A percentile compares a stretch with the other conserved stretches of the same genome.
Evolutionary conservation across 1,284 basidiomycete species (phyloP).

Genomic region (Anthracocystis panici-leucophaei): DNA sequence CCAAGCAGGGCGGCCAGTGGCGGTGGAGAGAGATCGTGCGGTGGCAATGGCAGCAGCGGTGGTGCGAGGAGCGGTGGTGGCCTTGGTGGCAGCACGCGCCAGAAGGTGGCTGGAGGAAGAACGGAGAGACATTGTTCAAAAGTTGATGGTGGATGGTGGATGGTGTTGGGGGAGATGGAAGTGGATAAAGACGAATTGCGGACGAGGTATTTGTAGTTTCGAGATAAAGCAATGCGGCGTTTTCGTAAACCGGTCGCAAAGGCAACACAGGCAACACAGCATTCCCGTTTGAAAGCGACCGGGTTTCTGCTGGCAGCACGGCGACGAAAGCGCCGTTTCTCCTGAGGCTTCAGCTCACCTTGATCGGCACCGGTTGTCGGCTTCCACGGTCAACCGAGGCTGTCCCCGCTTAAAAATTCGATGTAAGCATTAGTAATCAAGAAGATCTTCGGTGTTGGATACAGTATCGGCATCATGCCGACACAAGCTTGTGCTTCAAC

Average conservation of each 20-base stretch:
- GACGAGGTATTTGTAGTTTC: slow-evolving; percentile 1
- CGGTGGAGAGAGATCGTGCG: slow-evolving; percentile 22
- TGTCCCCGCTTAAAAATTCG: no score
- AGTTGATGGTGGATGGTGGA: neutral
- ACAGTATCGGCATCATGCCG: no score
- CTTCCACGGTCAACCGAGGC: slow-evolving; percentile 26
- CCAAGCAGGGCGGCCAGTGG: slow-evolving; percentile 12
- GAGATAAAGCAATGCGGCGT: neutral
- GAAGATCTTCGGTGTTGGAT: no score
- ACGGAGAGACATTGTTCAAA: slow-evolving; percentile 34
- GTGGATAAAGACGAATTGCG: neutral
- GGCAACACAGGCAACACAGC: no score
- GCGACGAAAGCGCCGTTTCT: neutral
- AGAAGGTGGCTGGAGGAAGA: slow-evolving; percentile 39
- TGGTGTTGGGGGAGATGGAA: neutral
- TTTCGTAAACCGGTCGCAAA: no score
- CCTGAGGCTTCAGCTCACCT: slow-evolving; percentile 11
- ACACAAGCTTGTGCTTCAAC: no score
- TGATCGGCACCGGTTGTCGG: slow-evolving; percentile 34
- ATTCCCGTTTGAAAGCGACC: no score
- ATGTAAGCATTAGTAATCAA: neutral
- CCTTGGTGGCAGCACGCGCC: slow-evolving; percentile 25
- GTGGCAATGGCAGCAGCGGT: slow-evolving; percentile 23
- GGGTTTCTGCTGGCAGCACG: no score
- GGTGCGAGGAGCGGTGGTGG: slow-evolving; percentile 5